Conservation (phyloP, 371 early-diverging fungal species). For the Mucor sp. region DNA sequence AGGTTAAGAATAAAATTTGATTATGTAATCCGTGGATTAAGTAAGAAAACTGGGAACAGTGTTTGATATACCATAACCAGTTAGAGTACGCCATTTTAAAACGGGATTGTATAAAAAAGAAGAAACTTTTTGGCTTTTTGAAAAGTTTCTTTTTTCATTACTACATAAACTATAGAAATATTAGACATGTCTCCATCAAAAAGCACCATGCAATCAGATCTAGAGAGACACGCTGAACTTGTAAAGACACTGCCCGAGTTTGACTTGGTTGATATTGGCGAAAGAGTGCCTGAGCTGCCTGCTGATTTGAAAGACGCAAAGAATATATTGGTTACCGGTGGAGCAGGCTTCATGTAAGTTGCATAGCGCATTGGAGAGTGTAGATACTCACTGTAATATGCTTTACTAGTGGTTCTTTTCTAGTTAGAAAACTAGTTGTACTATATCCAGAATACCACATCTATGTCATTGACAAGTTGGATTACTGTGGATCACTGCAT, state of each 20-base stretch:
- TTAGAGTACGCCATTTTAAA: background rate
- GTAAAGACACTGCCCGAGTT: constrained; percentile 36
- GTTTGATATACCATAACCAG: background rate
- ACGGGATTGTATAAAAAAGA: background rate
- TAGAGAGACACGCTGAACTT: constrained; percentile 27
- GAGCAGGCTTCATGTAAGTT: constrained; percentile 85
- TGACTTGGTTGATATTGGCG: constrained; percentile 52
- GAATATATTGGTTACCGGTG: constrained; percentile 82
- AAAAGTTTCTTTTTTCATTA: background rate
- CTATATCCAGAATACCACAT: constrained; percentile 76
- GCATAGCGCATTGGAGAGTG: too few species aligned
- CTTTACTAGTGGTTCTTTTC: constrained; percentile 45
- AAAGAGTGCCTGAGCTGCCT: constrained; percentile 32
- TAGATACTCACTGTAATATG: background rate
- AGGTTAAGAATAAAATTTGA: background rate
- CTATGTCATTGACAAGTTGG: constrained; percentile 78
- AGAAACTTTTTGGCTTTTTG: background rate
- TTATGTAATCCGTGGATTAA: background rate
- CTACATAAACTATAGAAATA: background rate
- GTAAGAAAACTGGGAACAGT: background rate
- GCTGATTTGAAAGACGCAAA: constrained; percentile 40
- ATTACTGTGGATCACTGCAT: constrained; percentile 77
- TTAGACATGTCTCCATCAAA: constrained; percentile 11
- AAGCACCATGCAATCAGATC: background rate
- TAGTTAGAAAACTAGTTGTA: constrained; percentile 64